Evolutionary conservation across 345 rosid species (phyloP), one percentile per base, ranked within the genome.

Genomic region (Melaleuca quinquenervia): DNA sequence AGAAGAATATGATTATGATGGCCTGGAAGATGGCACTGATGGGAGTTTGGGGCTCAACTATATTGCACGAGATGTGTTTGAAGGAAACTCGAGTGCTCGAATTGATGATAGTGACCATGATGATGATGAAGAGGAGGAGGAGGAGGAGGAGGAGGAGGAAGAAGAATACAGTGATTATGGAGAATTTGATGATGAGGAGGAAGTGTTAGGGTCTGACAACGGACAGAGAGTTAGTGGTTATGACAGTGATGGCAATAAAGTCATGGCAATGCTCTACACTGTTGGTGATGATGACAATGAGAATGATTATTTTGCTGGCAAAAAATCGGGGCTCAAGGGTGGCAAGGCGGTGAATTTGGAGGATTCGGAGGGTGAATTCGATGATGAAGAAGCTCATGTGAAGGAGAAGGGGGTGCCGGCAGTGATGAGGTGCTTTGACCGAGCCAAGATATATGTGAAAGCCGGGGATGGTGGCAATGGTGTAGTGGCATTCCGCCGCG

Each of bases 391-490:
- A 36, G 90, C 58, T 56, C 93, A 80, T 32, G 82, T 80, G 64
- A 97, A 95, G 92, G 98, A 97, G 91, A 96, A 95, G 88, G 98
- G 99, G 26, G 88, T 97, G 7, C 97, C 98, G 3, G 98, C 99
- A 6, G 97, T 97, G 52, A 97, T 96, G 98, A 89, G 98, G 55
- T 97, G 99, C 85, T 97, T 97, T 64, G 99, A 96, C 89, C 88
- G 94, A 29, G 96, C 98, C 7, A 96, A 97, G 90, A 91, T 97
- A 75, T 97, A 32, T 55, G 98, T 89, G 10, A 97, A 92, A 89
- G 95, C 98, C 0, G 99, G 99, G 58, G 93, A 95, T 75, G 98
- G 98, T 26, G 98, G 98, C 80, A 96, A 96, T 52, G 99, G 99
- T 16, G 97, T 95, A 20, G 94, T 94, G 87, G 99, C 98, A 15